Conservation (phyloP, 2,329 filamentous ascomycete genomes). For the Calonectria hawksworthii region DNA sequence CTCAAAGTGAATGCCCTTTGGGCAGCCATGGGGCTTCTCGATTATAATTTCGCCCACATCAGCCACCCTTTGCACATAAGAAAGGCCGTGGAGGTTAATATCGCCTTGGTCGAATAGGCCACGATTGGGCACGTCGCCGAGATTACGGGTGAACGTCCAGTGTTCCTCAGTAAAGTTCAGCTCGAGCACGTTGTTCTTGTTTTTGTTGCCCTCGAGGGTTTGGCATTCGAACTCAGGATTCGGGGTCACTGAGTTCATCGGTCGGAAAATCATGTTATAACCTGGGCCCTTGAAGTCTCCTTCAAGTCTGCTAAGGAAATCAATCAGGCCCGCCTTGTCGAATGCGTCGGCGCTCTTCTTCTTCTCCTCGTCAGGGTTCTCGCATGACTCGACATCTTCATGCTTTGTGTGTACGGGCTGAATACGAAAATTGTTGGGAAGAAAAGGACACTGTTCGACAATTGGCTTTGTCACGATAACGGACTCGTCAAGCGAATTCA, state of each 20-base stretch:
- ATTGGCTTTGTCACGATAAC: background rate
- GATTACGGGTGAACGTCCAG: background rate
- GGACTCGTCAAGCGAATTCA: background rate
- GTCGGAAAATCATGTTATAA: background rate
- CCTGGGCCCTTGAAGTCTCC: background rate
- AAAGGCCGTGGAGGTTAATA: background rate
- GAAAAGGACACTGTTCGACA: background rate
- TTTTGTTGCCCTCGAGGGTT: background rate
- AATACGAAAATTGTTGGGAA: background rate
- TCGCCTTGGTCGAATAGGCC: background rate
- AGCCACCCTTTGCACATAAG: background rate
- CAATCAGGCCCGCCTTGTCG: background rate
- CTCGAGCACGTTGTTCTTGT: background rate
- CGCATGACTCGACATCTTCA: background rate
- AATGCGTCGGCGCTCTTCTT: background rate
- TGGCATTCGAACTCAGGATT: background rate
- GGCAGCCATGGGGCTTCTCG: background rate
- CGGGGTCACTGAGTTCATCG: background rate
- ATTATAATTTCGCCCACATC: background rate
- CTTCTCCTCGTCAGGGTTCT: background rate
- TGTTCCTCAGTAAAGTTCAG: background rate
- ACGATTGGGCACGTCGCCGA: background rate
- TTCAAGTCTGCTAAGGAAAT: background rate
- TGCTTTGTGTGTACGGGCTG: background rate
- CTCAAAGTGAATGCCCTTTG: background rate